A percentile compares a stretch with the other conserved stretches of the same genome.
These are phyloP conservation scores for Leccinum barrowsii DNA, from an alignment of 768 basidiomycete genomes.

Conservation along the genomic window DNA sequence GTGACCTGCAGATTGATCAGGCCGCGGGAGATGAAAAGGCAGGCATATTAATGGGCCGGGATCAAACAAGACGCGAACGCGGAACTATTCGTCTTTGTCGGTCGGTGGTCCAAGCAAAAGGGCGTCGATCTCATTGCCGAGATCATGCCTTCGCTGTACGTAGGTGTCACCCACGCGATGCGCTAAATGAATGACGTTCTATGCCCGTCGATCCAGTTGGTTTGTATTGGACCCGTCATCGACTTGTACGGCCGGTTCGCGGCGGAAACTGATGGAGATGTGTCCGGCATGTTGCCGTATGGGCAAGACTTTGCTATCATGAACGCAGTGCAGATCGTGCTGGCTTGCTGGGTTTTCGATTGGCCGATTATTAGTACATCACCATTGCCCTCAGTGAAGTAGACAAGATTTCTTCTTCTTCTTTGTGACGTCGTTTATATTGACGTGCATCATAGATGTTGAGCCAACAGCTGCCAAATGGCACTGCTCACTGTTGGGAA, in stretches of 20 bases:
- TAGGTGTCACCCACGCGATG: conserved; percentile 9
- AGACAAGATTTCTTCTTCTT: conserved; percentile 40
- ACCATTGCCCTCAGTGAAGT: conserved; percentile 56
- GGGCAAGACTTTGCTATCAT: conserved; percentile 73
- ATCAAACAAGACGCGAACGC: conserved; percentile 88
- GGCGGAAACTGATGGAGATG: conserved; percentile 94
- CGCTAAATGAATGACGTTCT: background rate
- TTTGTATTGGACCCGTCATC: conserved; percentile 91
- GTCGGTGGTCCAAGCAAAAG: conserved; percentile 98
- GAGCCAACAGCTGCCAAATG: conserved; percentile 92
- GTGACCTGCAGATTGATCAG: conserved; percentile 73
- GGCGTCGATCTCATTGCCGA: conserved; percentile 96
- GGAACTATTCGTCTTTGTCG: conserved; percentile 93
- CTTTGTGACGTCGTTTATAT: background rate
- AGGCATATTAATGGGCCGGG: conserved; percentile 93
- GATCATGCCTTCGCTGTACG: conserved; percentile 85
- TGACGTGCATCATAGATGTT: conserved; percentile 55
- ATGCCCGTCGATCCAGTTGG: conserved; percentile 78
- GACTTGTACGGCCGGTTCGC: conserved; percentile 95
- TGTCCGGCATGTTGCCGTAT: conserved; percentile 60
- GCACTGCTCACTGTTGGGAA: conserved; percentile 84
- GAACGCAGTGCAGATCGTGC: conserved; percentile 49
- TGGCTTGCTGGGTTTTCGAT: conserved; percentile 74
- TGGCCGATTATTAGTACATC: conserved; percentile 83
- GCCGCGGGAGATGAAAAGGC: conserved; percentile 83